These are phyloP conservation scores for Barnettozyma pratensis DNA, from an alignment of 805 yeast genomes.

Conservation along the genomic window DNA sequence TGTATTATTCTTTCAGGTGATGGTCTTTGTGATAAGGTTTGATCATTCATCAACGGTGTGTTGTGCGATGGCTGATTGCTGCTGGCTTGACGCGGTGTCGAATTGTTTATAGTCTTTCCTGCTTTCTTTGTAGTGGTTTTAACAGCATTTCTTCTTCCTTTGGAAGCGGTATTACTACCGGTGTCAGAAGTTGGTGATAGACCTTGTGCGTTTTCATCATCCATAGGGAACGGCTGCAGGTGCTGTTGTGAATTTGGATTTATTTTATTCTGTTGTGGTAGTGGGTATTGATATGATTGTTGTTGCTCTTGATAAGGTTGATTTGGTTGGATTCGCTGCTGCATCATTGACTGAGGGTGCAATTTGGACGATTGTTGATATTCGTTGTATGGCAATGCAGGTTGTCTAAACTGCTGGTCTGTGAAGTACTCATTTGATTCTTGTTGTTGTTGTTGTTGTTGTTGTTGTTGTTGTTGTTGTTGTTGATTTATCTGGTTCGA, in stretches of 20 bases:
- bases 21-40: too few species aligned
- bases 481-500: too few species aligned
- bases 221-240: conserved; percentile 4
- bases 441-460: conserved; percentile 3
- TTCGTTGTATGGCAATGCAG: conserved; percentile 8
- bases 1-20: conserved; percentile 32
- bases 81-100: conserved; percentile 1
- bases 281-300: conserved; percentile 12
- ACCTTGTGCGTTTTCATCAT: conserved; percentile 14
- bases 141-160: conserved; percentile 11
- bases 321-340: conserved; percentile 1
- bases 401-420: conserved; percentile 8
- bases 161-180: background rate
- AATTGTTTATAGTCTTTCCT: conserved; percentile 6
- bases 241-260: conserved; percentile 9
- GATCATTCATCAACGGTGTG: too few species aligned
- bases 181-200: conserved; percentile 8
- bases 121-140: conserved; percentile 6
- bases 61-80: background rate
- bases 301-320: conserved; percentile 1
- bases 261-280: conserved; percentile 5
- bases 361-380: conserved; percentile 1
- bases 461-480: background rate
- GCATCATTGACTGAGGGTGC: background rate
- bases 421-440: background rate